phyloP scores from a whole-genome alignment of 1,284 basidiomycete species.

The Trichosporon faecale region DNA sequence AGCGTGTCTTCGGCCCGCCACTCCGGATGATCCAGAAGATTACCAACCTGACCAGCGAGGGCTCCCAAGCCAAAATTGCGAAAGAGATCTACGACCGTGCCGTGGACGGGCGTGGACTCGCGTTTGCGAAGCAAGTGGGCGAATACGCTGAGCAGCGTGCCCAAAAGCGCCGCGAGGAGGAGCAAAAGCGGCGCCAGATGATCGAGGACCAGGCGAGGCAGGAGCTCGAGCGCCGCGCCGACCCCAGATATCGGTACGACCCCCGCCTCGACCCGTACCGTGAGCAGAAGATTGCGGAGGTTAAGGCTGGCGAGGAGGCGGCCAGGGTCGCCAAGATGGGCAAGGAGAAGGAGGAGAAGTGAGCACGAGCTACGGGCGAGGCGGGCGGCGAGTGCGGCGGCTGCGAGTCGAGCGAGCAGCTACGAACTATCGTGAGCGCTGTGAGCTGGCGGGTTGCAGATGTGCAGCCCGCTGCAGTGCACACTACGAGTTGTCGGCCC shows the following conservation, averaged over 20 bases:
- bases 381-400: no score
- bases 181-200: background rate
- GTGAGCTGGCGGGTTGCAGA: no score
- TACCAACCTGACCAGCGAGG: conserved; percentile 34
- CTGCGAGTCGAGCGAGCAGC: no score
- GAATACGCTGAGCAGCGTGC: background rate
- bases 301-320: background rate
- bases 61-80: conserved; percentile 26
- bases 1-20: conserved; percentile 33
- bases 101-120: background rate
- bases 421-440: no score
- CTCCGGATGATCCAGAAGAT: conserved; percentile 32
- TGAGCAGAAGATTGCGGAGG: background rate
- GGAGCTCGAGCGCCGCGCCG: background rate
- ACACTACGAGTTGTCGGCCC: no score
- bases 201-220: background rate
- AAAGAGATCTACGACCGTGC: background rate
- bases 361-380: no score
- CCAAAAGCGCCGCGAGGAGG: background rate
- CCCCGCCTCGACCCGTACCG: background rate
- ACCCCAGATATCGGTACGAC: background rate
- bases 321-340: background rate
- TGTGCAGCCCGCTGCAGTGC: no score
- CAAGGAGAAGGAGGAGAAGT: conserved; percentile 1
- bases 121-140: background rate